A percentile compares a stretch with the other conserved stretches of the same genome.
Conservation (phyloP, 768 basidiomycete genomes). For the Amanita inopinata region DNA sequence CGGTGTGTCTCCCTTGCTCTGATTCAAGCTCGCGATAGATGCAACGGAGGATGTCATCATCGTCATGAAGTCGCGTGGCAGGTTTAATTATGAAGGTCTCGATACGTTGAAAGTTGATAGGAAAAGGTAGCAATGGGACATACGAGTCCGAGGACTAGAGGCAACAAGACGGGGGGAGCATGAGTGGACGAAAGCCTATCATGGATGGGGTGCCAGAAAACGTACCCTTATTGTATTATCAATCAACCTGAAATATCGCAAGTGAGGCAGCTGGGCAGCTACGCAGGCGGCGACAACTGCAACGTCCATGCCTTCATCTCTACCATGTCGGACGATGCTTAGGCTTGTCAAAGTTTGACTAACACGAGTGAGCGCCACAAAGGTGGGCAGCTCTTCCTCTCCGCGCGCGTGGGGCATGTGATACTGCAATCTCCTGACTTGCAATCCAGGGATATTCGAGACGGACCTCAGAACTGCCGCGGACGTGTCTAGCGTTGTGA, state of each 20-base stretch:
- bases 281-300: constrained; percentile 14
- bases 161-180: background rate
- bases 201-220: constrained; percentile 1
- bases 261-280: constrained; percentile 14
- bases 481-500: constrained; percentile 13
- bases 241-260: constrained; percentile 17
- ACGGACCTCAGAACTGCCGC: constrained; percentile 13
- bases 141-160: constrained; percentile 12
- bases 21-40: constrained; percentile 8
- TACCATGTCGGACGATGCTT: constrained; percentile 13
- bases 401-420: constrained; percentile 12
- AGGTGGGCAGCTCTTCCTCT: constrained; percentile 14
- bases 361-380: constrained; percentile 14
- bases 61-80: constrained; percentile 9
- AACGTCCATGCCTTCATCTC: constrained; percentile 13
- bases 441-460: constrained; percentile 11
- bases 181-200: background rate
- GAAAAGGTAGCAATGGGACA: constrained; percentile 13
- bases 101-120: constrained; percentile 12
- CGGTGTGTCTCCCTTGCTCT: background rate
- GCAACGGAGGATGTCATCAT: constrained; percentile 6
- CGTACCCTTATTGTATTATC: constrained; percentile 15
- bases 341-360: constrained; percentile 13
- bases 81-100: constrained; percentile 15
- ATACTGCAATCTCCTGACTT: constrained; percentile 14